Conservation (phyloP, 2,329 filamentous ascomycete species). For the Xylaria sp. region DNA sequence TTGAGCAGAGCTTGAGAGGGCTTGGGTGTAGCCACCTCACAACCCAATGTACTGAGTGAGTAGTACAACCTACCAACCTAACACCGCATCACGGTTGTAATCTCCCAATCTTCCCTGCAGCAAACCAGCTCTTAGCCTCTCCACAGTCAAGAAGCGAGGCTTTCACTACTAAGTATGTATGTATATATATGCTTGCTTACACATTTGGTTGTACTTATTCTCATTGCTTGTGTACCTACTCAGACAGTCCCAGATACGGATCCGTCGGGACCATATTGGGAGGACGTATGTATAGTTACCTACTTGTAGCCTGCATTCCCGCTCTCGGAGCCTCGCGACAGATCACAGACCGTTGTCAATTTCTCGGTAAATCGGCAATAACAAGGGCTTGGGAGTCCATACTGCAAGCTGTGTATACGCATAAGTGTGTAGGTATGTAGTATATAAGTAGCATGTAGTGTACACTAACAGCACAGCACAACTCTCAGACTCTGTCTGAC, state of each 20-base stretch:
- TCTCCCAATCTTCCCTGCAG: conserved; percentile 6
- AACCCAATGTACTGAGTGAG: too few species aligned
- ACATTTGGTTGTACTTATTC: too few species aligned
- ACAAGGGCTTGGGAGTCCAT: not conserved
- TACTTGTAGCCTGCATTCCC: conserved; percentile 37
- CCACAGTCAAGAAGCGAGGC: conserved; percentile 15
- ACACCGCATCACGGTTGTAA: not conserved
- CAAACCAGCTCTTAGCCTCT: conserved; percentile 19
- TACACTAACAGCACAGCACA: too few species aligned
- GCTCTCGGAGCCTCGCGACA: conserved; percentile 51
- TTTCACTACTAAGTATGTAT: too few species aligned
- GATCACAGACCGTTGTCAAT: conserved; percentile 41
- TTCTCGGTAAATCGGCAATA: conserved; percentile 17
- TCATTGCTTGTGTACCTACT: not conserved
- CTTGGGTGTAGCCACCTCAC: not conserved
- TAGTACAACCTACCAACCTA: too few species aligned
- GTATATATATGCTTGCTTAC: too few species aligned
- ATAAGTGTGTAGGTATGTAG: too few species aligned
- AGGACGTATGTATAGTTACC: not conserved
- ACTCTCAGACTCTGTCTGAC: not conserved
- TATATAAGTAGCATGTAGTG: too few species aligned
- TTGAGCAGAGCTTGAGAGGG: conserved; percentile 15
- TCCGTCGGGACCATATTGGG: not conserved
- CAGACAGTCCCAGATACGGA: not conserved
- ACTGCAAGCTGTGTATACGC: not conserved